Base-by-base conservation (phyloP, 2,329 filamentous ascomycete species). In the Orbilia brochopaga region DNA sequence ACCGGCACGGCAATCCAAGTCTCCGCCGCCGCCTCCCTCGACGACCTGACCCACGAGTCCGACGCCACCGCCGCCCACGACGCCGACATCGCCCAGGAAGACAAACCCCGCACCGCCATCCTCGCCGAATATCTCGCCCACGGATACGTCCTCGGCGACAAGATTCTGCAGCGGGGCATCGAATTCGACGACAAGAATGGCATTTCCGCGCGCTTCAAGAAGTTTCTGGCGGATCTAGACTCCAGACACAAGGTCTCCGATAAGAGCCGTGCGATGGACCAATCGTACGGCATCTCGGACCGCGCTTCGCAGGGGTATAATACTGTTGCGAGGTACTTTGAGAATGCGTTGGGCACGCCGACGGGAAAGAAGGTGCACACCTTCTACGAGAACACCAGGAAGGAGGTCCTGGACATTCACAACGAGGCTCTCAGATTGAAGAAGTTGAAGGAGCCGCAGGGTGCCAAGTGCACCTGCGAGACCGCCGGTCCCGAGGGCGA, bases 81-180 rank as follows among this genome's bases (percentile, higher is more conserved):
- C 76, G 88, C 97, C 77, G 17, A 27, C n/a, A 58, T 59, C 13
- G 87, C 88, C 13, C 94, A 99, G 79, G 94, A 99, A 81, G 92
- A 97, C 83, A 99, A 99, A 85, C 94, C 94, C 15, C 90, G 92
- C 77, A 87, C 90, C 44, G 91, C 94, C 77, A 96, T 99, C 80
- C 81, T 97, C 56, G 94, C 94, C 75, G 94, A 99, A 83, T 97
- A 97, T 81, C 89, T 99, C 35, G 92, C 94, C 10, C 91, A 97
- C 77, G 94, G 94, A 76, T 99, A 99, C 82, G 85, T 88, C 42
- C 84, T 97, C 75, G 92, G 85, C 73, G 88, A 90, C 78, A 57
- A 62, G 21, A 74, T 73, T 3, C 67, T 77, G 10, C 83, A 85
- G 64, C 74, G 67, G 17, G 78, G 40, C 74, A 90, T 99, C 77